Conservation (phyloP, 2,329 filamentous ascomycete genomes). For the Epichloe scottii region DNA sequence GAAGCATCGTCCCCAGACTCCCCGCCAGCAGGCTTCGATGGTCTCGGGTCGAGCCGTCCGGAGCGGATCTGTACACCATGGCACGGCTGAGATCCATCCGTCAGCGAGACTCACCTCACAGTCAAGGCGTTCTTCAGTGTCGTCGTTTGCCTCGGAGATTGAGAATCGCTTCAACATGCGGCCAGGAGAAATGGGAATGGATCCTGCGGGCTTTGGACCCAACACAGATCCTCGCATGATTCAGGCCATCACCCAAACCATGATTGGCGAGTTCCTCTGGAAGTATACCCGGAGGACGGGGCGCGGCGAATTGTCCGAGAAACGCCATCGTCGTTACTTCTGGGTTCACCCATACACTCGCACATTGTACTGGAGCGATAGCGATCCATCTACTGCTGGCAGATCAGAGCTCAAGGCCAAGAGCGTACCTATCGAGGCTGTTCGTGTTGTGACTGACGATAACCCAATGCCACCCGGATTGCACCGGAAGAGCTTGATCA, state of each 20-base stretch:
- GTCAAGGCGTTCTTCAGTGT: slow-evolving; percentile 63
- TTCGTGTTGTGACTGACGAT: slow-evolving; percentile 83
- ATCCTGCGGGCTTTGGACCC: slow-evolving; percentile 47
- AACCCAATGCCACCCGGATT: slow-evolving; percentile 92
- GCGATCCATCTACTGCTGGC: slow-evolving; percentile 71
- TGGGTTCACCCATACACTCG: slow-evolving; percentile 98
- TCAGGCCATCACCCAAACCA: slow-evolving; percentile 95
- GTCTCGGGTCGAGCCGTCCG: slow-evolving; percentile 38
- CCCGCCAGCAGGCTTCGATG: slow-evolving; percentile 34
- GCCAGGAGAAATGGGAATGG: slow-evolving; percentile 42
- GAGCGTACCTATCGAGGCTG: slow-evolving; percentile 87
- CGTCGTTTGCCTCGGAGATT: slow-evolving; percentile 89
- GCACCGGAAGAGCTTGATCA: slow-evolving; percentile 84
- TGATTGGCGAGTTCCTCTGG: slow-evolving; percentile 99
- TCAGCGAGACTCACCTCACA: slow-evolving; percentile 25
- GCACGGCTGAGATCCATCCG: slow-evolving; percentile 34
- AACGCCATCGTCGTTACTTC: slow-evolving; percentile 89
- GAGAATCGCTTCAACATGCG: slow-evolving; percentile 78
- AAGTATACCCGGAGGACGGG: slow-evolving; percentile 95
- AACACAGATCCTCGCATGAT: slow-evolving; percentile 95
- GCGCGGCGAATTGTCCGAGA: slow-evolving; percentile 77
- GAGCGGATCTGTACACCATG: slow-evolving; percentile 35
- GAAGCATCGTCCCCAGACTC: slow-evolving; percentile 47
- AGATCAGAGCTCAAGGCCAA: slow-evolving; percentile 65
- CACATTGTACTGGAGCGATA: slow-evolving; percentile 92